Base-by-base conservation (phyloP, 306 rosid genomes). In the Vigna nakashimae region DNA sequence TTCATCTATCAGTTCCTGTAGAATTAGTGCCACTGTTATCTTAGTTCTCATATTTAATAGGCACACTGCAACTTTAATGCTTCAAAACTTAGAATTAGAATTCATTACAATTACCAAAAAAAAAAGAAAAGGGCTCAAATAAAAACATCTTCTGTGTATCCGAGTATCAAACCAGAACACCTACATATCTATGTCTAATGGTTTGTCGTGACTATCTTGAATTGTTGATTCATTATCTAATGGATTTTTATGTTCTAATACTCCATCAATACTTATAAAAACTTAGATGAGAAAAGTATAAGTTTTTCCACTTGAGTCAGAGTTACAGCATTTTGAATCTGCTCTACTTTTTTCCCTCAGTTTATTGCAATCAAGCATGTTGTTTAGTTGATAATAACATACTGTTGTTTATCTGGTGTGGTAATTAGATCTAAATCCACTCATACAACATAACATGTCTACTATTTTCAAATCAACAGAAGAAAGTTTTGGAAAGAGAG, bases 1-100 rank as follows among this genome's bases (percentile, higher is more conserved):
- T 80, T 90, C 91, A 52, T 89, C 93, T 82, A 92, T 85, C 57
- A 92, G 86, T 65, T 92, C 97, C 97, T 94, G 89, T 5, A 89
- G 79, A 84, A 77, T 84, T 84, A 84, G 9, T 71, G 76, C 85
- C 70, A 69, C 51, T 78, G 60, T 78, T 80, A 76, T 82, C 69
- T 78, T 64, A 70, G n/a, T 55, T 60, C 17, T 11, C 53, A 78
- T 34, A 24, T 34, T 77, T 76, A 84, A 84, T 26, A 42, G 24
- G 6, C 48, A 65, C 40, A 59, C 43, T 65, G 14, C 40, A 14
- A 40, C 48, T 57, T 71, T 46, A n/a, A 53, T 43, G 64, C 63
- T 30, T 30, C 32, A 30, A 30, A 30, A 30, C 32, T 30, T 30
- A 28, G 2, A 26, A 26, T 26, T 26, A 51, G 2, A 74, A 69